These are phyloP conservation scores for Bacterosira constricta DNA, from an alignment of 108 stramenopile species.

Conservation along the genomic window DNA sequence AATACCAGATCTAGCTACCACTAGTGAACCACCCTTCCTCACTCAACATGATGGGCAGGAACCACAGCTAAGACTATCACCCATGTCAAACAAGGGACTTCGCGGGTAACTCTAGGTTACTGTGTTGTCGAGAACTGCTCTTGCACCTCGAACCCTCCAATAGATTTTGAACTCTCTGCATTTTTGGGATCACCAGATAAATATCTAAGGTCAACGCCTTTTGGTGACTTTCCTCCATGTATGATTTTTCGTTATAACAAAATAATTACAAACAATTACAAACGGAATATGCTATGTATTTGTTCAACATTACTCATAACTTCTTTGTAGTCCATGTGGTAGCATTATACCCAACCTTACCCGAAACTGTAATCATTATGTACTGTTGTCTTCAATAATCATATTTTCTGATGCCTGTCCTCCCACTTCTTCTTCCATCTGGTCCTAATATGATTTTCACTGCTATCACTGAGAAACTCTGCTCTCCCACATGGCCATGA, in stretches of 20 bases:
- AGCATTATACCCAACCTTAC: too few species aligned
- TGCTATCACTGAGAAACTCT: too few species aligned
- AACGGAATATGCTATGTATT: too few species aligned
- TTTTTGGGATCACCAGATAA: background rate
- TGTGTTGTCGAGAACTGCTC: background rate
- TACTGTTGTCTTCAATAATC: too few species aligned
- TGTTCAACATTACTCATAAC: too few species aligned
- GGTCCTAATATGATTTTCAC: too few species aligned
- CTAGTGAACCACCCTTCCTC: background rate
- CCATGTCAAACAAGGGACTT: background rate
- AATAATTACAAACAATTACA: conserved; percentile 1
- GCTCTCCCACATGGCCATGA: too few species aligned
- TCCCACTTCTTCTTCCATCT: too few species aligned
- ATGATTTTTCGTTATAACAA: conserved; percentile 12
- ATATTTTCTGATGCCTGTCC: too few species aligned
- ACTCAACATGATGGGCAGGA: background rate
- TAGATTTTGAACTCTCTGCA: conserved; percentile 9
- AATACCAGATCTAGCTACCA: background rate
- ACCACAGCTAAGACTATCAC: background rate
- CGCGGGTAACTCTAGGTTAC: background rate
- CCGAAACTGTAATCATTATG: too few species aligned
- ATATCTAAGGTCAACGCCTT: background rate
- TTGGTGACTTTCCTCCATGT: background rate
- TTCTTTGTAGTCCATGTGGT: too few species aligned
- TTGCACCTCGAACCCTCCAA: background rate